Base-by-base conservation (phyloP, 192 early-diverging fungal genomes). In the Phycomyces nitens region DNA sequence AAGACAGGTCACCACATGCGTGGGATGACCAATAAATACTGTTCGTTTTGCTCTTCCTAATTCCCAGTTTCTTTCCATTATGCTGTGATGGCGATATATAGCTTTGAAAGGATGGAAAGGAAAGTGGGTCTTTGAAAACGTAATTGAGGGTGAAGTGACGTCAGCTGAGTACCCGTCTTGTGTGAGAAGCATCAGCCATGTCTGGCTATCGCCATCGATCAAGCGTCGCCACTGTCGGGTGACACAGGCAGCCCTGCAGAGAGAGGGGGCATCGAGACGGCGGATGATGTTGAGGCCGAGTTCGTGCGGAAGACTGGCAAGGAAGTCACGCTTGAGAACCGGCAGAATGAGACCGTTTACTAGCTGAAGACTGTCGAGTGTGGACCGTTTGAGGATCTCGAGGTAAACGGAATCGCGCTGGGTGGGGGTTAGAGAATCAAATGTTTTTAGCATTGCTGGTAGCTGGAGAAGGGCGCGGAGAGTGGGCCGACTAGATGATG, bases 321-420 rank as follows among this genome's bases (percentile, higher is more conserved):
- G 59, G 75, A 97, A 96, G 78, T 99, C 95, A 65, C 91, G 86
- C 65, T 94, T 92, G 66, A 98, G 81, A 15, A 89, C 87, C 1
- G 97, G 93, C 47, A 92, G 75, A 58, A 99, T 87, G n/a, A 94
- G 76, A 27, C 89, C 86, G 56, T 88, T 87, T n/a, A 95, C 88
- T 78, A 94, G 94, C 76, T 97, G 94, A 58, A 99, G 83, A 2
- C 90, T 88, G 2, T 87, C 78, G 2, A 88, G 84, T 8, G 91
- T 85, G 20, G 86, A 94, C 16, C 93, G 85, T 21, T 89, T 85
- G 38, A 99, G 81, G 16, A 99, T 75, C 61, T 98, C 90, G 64
- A 93, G 88, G 40, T 98, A 82, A 61, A 96, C 75, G 55, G 94
- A 97, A 9, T 89, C 86, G 75, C 97, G 90, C 72, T 94, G 76